Conservation (phyloP, 208 protist species). For the Trypanosoma lewisi region DNA sequence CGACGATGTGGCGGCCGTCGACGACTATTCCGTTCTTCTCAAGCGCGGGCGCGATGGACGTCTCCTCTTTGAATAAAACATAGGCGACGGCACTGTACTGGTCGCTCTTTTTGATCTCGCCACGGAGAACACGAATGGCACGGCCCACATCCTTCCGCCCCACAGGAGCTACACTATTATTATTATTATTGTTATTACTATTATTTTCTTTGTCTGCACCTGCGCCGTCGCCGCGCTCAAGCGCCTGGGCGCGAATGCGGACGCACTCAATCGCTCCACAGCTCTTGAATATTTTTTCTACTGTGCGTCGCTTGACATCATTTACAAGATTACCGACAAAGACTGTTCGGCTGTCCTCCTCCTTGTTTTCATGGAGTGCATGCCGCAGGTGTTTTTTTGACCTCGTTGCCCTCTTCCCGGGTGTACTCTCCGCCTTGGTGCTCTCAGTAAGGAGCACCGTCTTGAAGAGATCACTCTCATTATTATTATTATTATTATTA, state of each 20-base stretch:
- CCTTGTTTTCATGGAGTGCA: slow-evolving; percentile 73
- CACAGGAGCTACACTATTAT: too few relatives aligned
- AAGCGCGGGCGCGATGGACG: slow-evolving; percentile 46
- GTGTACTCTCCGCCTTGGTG: slow-evolving; percentile 24
- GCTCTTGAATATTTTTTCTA: slow-evolving; percentile 78
- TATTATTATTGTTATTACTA: too few relatives aligned
- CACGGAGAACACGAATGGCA: slow-evolving; percentile 81
- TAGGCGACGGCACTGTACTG: slow-evolving; percentile 81
- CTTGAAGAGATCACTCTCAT: slow-evolving; percentile 43
- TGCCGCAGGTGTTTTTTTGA: slow-evolving; percentile 61
- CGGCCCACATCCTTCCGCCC: slow-evolving; percentile 57
- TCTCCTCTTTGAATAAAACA: slow-evolving; percentile 69
- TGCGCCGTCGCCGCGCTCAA: slow-evolving; percentile 32
- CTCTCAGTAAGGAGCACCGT: slow-evolving; percentile 51
- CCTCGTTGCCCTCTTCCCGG: slow-evolving; percentile 26
- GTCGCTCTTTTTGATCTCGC: slow-evolving; percentile 81
- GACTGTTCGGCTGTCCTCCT: slow-evolving; percentile 85
- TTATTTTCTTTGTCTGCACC: slow-evolving; percentile 15
- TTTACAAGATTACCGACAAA: slow-evolving; percentile 91
- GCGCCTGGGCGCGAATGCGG: slow-evolving; percentile 74
- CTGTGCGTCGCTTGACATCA: slow-evolving; percentile 58
- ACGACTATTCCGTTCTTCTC: slow-evolving; percentile 71
- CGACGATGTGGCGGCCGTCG: slow-evolving; percentile 76
- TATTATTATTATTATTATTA: too few relatives aligned
- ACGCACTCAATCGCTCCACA: slow-evolving; percentile 77